phyloP scores from a whole-genome alignment of 768 basidiomycete species.

The Tulasnella sp. region DNA sequence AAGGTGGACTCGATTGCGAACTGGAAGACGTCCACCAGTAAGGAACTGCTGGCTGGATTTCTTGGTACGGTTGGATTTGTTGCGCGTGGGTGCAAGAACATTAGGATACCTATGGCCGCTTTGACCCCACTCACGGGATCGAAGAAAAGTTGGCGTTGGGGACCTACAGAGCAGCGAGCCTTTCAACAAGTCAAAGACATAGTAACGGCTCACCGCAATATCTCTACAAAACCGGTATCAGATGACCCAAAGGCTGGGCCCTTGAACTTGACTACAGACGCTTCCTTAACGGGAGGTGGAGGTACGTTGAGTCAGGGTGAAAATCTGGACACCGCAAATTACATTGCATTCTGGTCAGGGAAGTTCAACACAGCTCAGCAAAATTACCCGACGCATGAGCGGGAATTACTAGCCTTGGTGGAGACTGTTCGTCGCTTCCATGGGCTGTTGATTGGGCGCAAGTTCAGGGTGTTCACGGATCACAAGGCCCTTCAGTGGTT shows the following conservation, averaged over 20 bases:
- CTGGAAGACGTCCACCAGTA: slow-evolving; percentile 26
- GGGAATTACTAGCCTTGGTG: slow-evolving; percentile 31
- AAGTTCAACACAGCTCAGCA: slow-evolving; percentile 9
- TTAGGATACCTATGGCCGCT: slow-evolving; percentile 32
- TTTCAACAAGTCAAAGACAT: slow-evolving; percentile 26
- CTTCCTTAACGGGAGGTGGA: slow-evolving; percentile 30
- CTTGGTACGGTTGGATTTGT: slow-evolving; percentile 31
- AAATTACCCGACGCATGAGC: slow-evolving; percentile 32
- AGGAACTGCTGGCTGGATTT: slow-evolving; percentile 27
- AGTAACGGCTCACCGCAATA: slow-evolving; percentile 17
- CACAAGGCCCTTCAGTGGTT: slow-evolving; percentile 31
- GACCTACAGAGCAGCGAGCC: slow-evolving; percentile 25
- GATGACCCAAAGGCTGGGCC: slow-evolving; percentile 21
- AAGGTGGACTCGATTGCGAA: slow-evolving; percentile 24
- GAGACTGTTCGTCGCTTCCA: slow-evolving; percentile 24
- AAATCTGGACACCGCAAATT: background rate
- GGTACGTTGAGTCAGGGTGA: slow-evolving; percentile 23
- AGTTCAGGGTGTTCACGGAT: slow-evolving; percentile 28
- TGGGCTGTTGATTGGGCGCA: slow-evolving; percentile 20
- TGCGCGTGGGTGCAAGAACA: slow-evolving; percentile 24
- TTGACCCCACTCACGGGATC: slow-evolving; percentile 23
- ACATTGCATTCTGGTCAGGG: slow-evolving; percentile 7
- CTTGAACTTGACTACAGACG: slow-evolving; percentile 23
- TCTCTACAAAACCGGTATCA: slow-evolving; percentile 20
- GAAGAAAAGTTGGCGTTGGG: slow-evolving; percentile 23